Evolutionary conservation across 805 yeast species (phyloP).

Genomic region (Blastobotrys attinorum): DNA sequence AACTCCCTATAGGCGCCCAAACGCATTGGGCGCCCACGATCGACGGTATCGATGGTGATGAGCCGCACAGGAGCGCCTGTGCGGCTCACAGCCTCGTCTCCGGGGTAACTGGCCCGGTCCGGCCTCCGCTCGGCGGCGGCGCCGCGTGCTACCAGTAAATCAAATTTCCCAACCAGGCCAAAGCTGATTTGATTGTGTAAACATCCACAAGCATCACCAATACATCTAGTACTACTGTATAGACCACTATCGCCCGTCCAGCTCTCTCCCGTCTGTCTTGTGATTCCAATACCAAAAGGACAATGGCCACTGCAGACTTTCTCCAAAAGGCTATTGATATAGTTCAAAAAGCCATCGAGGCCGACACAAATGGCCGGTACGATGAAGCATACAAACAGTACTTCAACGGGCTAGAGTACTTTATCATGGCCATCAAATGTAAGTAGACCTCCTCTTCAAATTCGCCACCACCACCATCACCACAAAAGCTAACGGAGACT

Average conservation of each 20-base stretch:
- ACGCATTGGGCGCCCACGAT: too few relatives aligned
- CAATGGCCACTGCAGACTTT: constrained; percentile 47
- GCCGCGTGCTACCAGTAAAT: not conserved
- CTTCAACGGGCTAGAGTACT: constrained; percentile 86
- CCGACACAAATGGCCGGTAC: constrained; percentile 81
- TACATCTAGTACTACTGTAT: too few relatives aligned
- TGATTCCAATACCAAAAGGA: not conserved
- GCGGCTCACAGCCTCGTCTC: too few relatives aligned
- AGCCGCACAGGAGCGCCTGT: too few relatives aligned
- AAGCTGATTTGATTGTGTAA: too few relatives aligned
- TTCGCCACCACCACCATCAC: not conserved
- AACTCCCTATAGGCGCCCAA: too few relatives aligned
- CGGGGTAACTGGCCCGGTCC: too few relatives aligned
- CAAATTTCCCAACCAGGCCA: not conserved
- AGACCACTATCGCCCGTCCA: too few relatives aligned
- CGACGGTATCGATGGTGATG: too few relatives aligned
- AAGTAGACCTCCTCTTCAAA: constrained; percentile 8
- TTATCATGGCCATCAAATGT: constrained; percentile 89
- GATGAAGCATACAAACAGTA: constrained; percentile 92
- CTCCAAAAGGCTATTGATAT: constrained; percentile 90
- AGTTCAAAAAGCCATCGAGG: constrained; percentile 90
- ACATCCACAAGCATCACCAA: too few relatives aligned
- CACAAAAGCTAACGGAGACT: not conserved
- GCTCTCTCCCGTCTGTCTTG: too few relatives aligned
- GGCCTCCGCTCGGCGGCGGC: too few relatives aligned